phyloP scores from a whole-genome alignment of 495 filamentous ascomycete genomes.

The Thermothielavioides terrestris region DNA sequence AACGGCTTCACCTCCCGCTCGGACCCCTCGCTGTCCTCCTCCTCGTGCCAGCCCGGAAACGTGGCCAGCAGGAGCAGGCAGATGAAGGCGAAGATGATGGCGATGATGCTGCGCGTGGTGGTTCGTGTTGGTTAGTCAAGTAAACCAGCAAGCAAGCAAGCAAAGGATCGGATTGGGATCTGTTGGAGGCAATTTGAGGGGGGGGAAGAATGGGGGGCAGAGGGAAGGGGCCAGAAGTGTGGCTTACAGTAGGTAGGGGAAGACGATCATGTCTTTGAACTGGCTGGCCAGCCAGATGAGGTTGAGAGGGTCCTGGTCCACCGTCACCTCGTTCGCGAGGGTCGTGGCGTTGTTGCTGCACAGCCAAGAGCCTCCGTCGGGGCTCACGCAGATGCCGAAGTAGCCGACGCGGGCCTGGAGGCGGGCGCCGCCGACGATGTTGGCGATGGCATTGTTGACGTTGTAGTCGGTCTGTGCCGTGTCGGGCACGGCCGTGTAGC shows the following conservation, averaged over 20 bases:
- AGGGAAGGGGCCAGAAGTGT: not conserved
- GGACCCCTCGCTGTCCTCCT: constrained; percentile 53
- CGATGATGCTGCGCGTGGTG: constrained; percentile 53
- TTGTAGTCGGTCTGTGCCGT: constrained; percentile 78
- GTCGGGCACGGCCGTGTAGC: constrained; percentile 55
- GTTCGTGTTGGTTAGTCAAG: not conserved
- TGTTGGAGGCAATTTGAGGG: no score
- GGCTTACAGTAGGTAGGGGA: constrained; percentile 66
- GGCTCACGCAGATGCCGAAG: constrained; percentile 65
- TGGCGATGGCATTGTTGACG: constrained; percentile 63
- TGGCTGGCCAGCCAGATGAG: constrained; percentile 70
- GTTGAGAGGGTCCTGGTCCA: constrained; percentile 72
- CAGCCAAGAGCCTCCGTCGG: constrained; percentile 60
- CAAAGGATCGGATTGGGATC: no score
- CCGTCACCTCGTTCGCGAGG: constrained; percentile 56
- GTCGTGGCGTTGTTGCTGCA: constrained; percentile 72
- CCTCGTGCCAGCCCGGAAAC: constrained; percentile 76
- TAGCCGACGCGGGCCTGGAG: constrained; percentile 65
- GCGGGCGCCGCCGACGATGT: constrained; percentile 59
- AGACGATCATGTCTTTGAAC: constrained; percentile 76
- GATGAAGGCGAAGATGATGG: constrained; percentile 72
- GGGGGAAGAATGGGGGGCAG: not conserved
- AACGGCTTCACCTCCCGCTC: constrained; percentile 73
- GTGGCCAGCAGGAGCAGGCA: constrained; percentile 67
- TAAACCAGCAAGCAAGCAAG: no score